Evolutionary conservation across 257 asterid species (phyloP), one percentile per base, ranked within the genome.

Genomic region (Forsythia viridissima): DNA sequence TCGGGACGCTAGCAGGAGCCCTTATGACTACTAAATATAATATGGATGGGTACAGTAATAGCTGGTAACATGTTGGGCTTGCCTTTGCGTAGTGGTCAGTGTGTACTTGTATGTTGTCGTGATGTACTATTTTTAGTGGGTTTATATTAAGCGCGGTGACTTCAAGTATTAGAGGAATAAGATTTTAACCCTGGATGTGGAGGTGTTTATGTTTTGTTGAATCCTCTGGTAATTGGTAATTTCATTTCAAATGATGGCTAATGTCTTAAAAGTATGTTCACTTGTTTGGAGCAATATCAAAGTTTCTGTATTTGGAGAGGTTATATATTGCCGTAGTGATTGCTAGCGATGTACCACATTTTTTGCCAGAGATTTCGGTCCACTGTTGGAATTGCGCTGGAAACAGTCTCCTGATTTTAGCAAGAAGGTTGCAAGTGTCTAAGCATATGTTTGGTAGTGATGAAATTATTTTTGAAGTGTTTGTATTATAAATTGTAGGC

Each of bases 11-110:
- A 52, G 82, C 40, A 13, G 44, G 71, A 82, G 79, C 73, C 67
- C 79, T 0, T 61, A 38, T 11, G 76, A 21, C 42, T 83, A 85
- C 74, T 82, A 66, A 79, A 34, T 80, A 72, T 20, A 34, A 48
- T 43, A 12, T 59, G 36, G 70, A 34, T 16, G n/a, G 24, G 34
- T 16, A 2, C 43, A 46, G 34, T 30, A 30, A 30, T 20, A 37
- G 43, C 24, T 68, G 24, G 74, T 30, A 30, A 34, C 24, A 7
- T 37, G 36, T n/a, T 40, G 55, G 55, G 74, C 21, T 70, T 41
- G 48, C 59, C 59, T 15, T 12, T 59, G 67, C 3, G 34, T 61
- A 61, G 68, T 55, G 66, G 66, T 61, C 8, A 9, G 37, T 10
- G 34, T 13, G 37, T n/a, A 21, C 3, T 7, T n/a, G 6, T 48